A percentile compares a stretch with the other conserved stretches of the same genome.
These are phyloP conservation scores for Vaccinium darrowii DNA, from an alignment of 148 eudicot genomes.

Conservation along the genomic window DNA sequence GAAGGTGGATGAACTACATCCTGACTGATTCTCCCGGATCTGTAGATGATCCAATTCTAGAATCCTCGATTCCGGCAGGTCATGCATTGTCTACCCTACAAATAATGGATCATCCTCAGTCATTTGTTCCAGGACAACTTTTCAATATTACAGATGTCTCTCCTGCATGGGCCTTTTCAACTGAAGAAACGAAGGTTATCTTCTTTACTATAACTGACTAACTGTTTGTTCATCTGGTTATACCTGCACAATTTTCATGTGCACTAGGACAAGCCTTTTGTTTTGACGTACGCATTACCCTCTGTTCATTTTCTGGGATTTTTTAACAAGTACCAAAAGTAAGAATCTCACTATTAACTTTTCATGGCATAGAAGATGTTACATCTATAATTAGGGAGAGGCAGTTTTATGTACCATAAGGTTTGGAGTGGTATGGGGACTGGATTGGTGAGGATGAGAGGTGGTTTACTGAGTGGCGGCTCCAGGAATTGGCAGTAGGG, in stretches of 20 bases:
- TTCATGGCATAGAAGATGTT: background rate
- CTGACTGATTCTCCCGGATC: constrained; percentile 62
- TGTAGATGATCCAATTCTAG: constrained; percentile 41
- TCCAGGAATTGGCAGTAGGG: no score
- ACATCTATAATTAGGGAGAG: background rate
- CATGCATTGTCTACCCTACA: constrained; percentile 40
- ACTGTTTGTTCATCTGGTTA: constrained; percentile 14
- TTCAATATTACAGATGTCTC: constrained; percentile 77
- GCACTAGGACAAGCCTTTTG: constrained; percentile 7
- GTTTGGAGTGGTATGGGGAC: background rate
- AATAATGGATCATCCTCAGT: constrained; percentile 25
- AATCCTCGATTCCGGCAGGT: constrained; percentile 36
- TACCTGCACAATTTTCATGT: background rate
- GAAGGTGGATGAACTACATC: constrained; percentile 62
- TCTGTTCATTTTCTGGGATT: background rate
- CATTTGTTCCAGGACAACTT: constrained; percentile 42
- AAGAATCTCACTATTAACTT: background rate
- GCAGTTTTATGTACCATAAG: background rate
- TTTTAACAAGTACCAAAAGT: background rate
- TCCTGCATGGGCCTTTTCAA: constrained; percentile 69
- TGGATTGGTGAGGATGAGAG: background rate
- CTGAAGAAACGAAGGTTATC: constrained; percentile 82
- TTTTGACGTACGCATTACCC: background rate
- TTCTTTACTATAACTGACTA: background rate
- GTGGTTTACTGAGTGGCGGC: background rate